phyloP scores from a whole-genome alignment of 164 flowering plant genomes.

The Malania oleifera region DNA sequence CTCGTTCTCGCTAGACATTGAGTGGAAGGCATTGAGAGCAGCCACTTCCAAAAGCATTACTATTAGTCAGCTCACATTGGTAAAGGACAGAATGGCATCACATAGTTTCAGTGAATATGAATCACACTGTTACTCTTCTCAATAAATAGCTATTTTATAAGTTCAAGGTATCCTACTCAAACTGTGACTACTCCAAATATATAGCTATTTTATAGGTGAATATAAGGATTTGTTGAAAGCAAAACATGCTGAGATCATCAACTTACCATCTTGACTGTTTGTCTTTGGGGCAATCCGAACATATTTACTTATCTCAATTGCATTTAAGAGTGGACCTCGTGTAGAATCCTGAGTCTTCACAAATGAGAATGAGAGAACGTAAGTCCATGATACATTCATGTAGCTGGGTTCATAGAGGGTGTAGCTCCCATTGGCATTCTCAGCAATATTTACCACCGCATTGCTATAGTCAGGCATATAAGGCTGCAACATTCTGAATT shows the following conservation, averaged over 20 bases:
- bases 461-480: constrained; percentile 58
- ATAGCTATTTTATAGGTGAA: too few species aligned
- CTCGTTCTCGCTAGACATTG: constrained; percentile 36
- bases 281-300: constrained; percentile 63
- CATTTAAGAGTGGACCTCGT: constrained; percentile 84
- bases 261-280: constrained; percentile 61
- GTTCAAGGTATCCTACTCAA: too few species aligned
- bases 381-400: constrained; percentile 74
- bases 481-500: constrained; percentile 70
- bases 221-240: too few species aligned
- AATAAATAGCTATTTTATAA: too few species aligned
- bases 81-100: background rate
- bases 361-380: constrained; percentile 74
- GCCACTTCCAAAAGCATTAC: constrained; percentile 33
- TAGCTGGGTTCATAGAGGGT: constrained; percentile 88
- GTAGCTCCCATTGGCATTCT: constrained; percentile 87
- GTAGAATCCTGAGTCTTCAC: constrained; percentile 79
- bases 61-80: constrained; percentile 17
- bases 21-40: constrained; percentile 42
- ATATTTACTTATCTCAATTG: constrained; percentile 80
- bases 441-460: constrained; percentile 82
- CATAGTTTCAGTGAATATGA: background rate
- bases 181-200: too few species aligned
- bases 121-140: too few species aligned
- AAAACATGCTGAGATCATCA: background rate